Base-by-base conservation (phyloP, 148 eudicot genomes). In the Camellia sinensis region DNA sequence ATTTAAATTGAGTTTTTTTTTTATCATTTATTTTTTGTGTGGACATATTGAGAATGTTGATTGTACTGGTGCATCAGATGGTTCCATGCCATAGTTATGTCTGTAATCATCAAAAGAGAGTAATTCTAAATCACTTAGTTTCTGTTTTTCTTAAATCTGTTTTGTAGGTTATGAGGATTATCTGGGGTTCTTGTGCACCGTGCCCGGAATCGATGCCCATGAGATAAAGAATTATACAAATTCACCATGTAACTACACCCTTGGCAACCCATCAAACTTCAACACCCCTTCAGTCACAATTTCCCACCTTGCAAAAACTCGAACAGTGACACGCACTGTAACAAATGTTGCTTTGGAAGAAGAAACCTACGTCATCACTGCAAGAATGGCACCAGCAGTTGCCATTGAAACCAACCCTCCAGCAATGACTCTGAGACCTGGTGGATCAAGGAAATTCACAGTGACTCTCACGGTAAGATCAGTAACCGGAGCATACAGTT, bases 351-450 rank as follows among this genome's bases (percentile, higher is more conserved):
- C 97, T 0, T 83, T 74, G 22, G 97, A 96, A 87, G 97, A 96
- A 87, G 99, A 96, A 85, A 96, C 99, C 29, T 96, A 93, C 66
- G 90, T 82, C 56, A 85, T 96, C 82, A 62, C 94, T 2, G 94
- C 94, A 6, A 88, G 95, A 83, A 93, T 96, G 98, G 88, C 87
- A 45, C 99, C 99, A 4, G 89, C 90, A 0, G 63, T 96, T 6
- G 98, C 97, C 85, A 96, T 96, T 71, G 97, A 96, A 82, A 93
- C 92, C 22, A 86, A 57, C 82, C 99, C 99, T 46, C 94, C 93
- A 22, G 97, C 99, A 21, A 91, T 96, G 94, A 96, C 99, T 63
- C 82, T 96, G 7, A 83, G 86, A 45, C 89, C 95, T 0, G 90
- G 93, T 1, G 87, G 87, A 40, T 96, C 99, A 14, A 84, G 92